Conservation (phyloP, 768 basidiomycete genomes). For the Clavaria fumosa region DNA sequence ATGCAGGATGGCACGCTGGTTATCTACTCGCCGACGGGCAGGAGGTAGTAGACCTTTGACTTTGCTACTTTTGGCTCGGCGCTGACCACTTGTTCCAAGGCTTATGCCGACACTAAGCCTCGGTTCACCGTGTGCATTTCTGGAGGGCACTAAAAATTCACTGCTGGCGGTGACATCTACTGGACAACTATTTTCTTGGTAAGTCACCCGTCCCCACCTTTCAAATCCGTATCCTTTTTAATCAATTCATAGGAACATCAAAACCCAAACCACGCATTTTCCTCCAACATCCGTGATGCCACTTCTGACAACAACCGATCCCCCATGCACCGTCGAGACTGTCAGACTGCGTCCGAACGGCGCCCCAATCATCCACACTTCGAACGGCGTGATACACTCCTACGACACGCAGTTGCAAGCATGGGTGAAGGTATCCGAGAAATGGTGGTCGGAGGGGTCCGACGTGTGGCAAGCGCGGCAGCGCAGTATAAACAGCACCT, state of each 20-base stretch:
- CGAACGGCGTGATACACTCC: slow-evolving; percentile 63
- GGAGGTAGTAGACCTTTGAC: slow-evolving; percentile 40
- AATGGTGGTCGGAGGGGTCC: slow-evolving; percentile 77
- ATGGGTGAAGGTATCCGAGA: slow-evolving; percentile 65
- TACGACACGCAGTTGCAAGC: slow-evolving; percentile 53
- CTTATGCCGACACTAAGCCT: slow-evolving; percentile 64
- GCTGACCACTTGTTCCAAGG: slow-evolving; percentile 32
- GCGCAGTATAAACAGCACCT: slow-evolving; percentile 25
- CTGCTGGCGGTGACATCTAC: slow-evolving; percentile 60
- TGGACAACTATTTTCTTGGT: slow-evolving; percentile 71
- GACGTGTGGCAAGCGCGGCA: slow-evolving; percentile 70
- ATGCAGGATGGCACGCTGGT: slow-evolving; percentile 67
- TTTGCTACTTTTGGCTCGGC: slow-evolving; percentile 4
- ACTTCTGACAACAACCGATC: slow-evolving; percentile 29
- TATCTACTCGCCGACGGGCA: slow-evolving; percentile 72
- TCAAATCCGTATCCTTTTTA: slow-evolving; percentile 2
- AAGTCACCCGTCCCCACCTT: slow-evolving; percentile 12
- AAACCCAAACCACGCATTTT: slow-evolving; percentile 48
- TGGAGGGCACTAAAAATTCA: slow-evolving; percentile 48
- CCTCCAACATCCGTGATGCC: slow-evolving; percentile 46
- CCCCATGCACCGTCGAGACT: slow-evolving; percentile 41
- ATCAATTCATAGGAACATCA: slow-evolving; percentile 46
- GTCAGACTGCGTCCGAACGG: slow-evolving; percentile 68
- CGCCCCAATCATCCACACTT: slow-evolving; percentile 57
- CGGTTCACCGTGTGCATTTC: slow-evolving; percentile 50